Conservation (phyloP, 352 stramenopile genomes). For the Lagenidium giganteum region DNA sequence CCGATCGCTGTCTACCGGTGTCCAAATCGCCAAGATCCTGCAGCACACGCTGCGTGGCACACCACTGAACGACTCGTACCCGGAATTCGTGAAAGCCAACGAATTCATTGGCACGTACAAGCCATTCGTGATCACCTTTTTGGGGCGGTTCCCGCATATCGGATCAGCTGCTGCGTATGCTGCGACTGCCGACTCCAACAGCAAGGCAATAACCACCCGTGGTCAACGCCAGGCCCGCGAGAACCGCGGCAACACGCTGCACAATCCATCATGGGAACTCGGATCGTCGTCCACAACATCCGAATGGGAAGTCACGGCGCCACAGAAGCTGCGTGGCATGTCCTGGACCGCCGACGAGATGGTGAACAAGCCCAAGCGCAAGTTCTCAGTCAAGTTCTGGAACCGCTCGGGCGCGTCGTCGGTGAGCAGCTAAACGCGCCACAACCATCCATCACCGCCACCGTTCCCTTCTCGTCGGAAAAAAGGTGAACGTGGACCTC, state of each 20-base stretch:
- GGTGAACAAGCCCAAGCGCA: slow-evolving; percentile 51
- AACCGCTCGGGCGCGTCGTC: slow-evolving; percentile 14
- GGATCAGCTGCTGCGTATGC: slow-evolving; percentile 3
- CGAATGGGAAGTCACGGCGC: no score
- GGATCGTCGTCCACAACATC: no score
- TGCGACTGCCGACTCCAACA: no score
- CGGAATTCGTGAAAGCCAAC: slow-evolving; percentile 41
- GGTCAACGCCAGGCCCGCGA: no score
- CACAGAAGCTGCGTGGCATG: slow-evolving; percentile 58
- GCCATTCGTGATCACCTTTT: slow-evolving; percentile 53
- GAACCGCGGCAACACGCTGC: no score
- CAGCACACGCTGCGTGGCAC: slow-evolving; percentile 70
- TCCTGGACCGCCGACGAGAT: slow-evolving; percentile 47
- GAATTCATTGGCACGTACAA: slow-evolving; percentile 62
- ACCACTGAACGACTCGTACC: slow-evolving; percentile 31
- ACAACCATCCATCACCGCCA: no score
- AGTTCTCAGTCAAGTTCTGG: slow-evolving; percentile 74
- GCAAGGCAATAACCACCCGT: no score
- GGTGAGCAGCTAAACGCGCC: slow-evolving; percentile 2
- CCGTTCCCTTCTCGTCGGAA: no score
- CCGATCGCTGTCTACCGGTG: slow-evolving; percentile 40
- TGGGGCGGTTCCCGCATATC: slow-evolving; percentile 59
- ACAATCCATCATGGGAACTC: no score
- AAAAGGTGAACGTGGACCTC: no score
- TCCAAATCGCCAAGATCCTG: slow-evolving; percentile 80